Conservation (phyloP, 306 rosid genomes). For the Purshia tridentata region DNA sequence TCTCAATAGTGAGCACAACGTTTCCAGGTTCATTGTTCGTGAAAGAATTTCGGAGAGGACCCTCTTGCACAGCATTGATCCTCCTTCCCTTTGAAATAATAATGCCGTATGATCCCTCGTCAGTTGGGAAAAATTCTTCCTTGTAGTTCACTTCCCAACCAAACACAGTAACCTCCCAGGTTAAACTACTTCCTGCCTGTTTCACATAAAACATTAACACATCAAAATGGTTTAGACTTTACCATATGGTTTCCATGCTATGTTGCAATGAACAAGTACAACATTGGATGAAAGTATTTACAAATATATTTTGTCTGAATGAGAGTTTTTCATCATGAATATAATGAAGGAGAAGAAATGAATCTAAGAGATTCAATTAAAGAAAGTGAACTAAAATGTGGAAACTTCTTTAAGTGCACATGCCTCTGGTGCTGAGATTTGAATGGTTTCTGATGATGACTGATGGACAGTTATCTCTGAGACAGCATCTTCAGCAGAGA, state of each 20-base stretch:
- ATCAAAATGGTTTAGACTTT: not conserved
- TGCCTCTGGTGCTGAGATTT: slow-evolving; percentile 66
- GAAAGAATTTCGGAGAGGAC: slow-evolving; percentile 48
- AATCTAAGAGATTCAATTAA: not conserved
- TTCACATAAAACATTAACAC: slow-evolving; percentile 1
- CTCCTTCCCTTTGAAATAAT: slow-evolving; percentile 64
- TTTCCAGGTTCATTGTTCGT: slow-evolving; percentile 62
- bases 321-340: too few species aligned
- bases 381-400: not conserved
- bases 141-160: slow-evolving; percentile 80
- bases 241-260: not conserved
- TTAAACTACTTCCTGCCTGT: slow-evolving; percentile 39
- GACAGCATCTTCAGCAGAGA: slow-evolving; percentile 47
- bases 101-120: slow-evolving; percentile 62
- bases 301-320: too few species aligned
- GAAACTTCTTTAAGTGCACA: not conserved
- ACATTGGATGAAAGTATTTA: too few species aligned
- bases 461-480: slow-evolving; percentile 57
- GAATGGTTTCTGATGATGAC: slow-evolving; percentile 49
- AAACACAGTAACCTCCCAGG: slow-evolving; percentile 67
- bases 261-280: too few species aligned
- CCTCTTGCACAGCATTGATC: slow-evolving; percentile 41
- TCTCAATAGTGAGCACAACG: slow-evolving; percentile 61
- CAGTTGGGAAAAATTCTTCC: slow-evolving; percentile 69
- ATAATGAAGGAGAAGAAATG: too few species aligned